Conservation (phyloP, 805 yeast genomes). For the Nakazawaea populi region DNA sequence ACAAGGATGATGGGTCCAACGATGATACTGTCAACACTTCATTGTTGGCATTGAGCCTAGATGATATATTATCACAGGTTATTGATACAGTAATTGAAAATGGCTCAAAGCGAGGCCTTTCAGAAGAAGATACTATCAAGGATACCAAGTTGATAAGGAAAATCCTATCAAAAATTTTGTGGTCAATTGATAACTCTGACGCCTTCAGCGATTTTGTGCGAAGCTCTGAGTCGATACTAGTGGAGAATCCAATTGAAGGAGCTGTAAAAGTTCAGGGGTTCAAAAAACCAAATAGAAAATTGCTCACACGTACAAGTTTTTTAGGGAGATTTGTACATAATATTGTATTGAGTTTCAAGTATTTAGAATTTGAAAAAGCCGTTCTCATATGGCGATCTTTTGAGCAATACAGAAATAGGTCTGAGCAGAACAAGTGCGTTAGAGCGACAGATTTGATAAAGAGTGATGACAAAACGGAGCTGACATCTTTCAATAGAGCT, state of each 20-base stretch:
- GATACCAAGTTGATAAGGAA: constrained; percentile 25
- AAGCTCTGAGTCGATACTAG: constrained; percentile 25
- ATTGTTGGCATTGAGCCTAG: background rate
- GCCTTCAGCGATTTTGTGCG: constrained; percentile 33
- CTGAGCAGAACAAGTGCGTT: constrained; percentile 15
- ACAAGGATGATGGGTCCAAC: constrained; percentile 13
- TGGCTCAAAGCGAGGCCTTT: constrained; percentile 1
- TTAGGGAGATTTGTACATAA: constrained; percentile 40
- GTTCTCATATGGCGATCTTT: constrained; percentile 36
- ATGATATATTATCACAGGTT: background rate
- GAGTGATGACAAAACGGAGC: constrained; percentile 10
- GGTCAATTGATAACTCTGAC: constrained; percentile 46
- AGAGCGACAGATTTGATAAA: constrained; percentile 15
- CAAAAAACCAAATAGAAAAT: constrained; percentile 7
- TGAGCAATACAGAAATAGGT: constrained; percentile 25
- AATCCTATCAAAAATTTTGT: constrained; percentile 30
- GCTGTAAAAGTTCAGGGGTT: background rate
- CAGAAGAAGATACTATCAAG: constrained; percentile 4
- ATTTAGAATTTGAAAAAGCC: constrained; percentile 42
- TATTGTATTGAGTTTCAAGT: constrained; percentile 33
- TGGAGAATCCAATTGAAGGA: constrained; percentile 22
- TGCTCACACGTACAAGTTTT: constrained; percentile 32
- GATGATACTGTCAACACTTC: constrained; percentile 6
- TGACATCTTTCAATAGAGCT: background rate
- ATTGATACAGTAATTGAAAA: background rate